A percentile compares a stretch with the other conserved stretches of the same genome.
phyloP scores from a whole-genome alignment of 2,329 filamentous ascomycete species.

The Beauveria australis region DNA sequence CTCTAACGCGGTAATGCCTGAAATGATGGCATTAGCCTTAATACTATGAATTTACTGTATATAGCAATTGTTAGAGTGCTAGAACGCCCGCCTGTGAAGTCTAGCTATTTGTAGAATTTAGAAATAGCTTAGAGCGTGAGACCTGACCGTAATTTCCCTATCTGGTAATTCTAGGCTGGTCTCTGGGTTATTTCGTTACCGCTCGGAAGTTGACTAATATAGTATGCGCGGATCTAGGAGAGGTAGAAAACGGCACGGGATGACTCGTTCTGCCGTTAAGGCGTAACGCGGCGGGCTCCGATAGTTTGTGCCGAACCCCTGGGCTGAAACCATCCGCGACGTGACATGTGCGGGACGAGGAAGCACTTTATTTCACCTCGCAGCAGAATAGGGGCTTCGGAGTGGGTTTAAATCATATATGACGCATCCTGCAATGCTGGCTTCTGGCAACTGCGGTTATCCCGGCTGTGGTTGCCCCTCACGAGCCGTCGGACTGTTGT shows the following conservation, averaged over 20 bases:
- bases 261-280: not conserved
- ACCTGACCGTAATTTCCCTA: no score
- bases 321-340: not conserved
- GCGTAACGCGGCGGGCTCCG: not conserved
- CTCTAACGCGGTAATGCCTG: no score
- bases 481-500: not conserved
- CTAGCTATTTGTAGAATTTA: no score
- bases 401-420: not conserved
- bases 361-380: not conserved
- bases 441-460: not conserved
- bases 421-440: not conserved
- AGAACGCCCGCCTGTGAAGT: no score
- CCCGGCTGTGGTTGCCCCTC: not conserved
- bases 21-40: no score
- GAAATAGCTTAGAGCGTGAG: no score
- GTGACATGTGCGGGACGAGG: not conserved
- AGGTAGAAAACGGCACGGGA: not conserved
- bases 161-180: no score
- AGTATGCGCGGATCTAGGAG: not conserved
- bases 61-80: no score
- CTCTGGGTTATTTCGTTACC: no score
- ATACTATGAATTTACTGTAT: no score
- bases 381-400: not conserved
- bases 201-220: not conserved
- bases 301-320: not conserved